Evolutionary conservation across 345 rosid species (phyloP).

Genomic region (Lepidium sativum): DNA sequence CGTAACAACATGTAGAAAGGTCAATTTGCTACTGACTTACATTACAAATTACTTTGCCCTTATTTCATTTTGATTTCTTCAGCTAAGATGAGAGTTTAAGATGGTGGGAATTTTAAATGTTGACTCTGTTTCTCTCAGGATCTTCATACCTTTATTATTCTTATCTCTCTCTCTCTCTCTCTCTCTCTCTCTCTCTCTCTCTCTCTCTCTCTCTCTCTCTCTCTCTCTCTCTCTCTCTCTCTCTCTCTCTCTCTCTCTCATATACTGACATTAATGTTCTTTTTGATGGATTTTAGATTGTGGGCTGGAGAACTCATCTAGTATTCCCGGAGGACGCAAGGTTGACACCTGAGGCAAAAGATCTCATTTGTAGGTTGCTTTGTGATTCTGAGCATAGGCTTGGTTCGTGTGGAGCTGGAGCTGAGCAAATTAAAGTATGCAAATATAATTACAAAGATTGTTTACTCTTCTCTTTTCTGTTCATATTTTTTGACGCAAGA

Average conservation of each 20-base stretch:
- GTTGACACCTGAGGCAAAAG: conserved; percentile 72
- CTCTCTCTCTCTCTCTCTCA: no score
- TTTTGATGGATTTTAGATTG: conserved; percentile 42
- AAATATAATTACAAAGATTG: neutral
- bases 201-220: no score
- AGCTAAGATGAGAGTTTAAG: neutral
- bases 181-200: no score
- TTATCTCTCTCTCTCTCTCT: no score
- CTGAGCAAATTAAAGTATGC: conserved; percentile 59
- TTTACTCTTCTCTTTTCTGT: conserved; percentile 4
- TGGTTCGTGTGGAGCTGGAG: conserved; percentile 59
- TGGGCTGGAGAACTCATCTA: conserved; percentile 78
- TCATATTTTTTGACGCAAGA: conserved; percentile 8
- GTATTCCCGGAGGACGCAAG: conserved; percentile 78
- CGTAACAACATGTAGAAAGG: conserved; percentile 92
- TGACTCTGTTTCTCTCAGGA: neutral
- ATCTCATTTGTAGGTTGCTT: conserved; percentile 73
- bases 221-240: no score
- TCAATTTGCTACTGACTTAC: conserved; percentile 15
- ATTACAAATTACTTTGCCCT: neutral
- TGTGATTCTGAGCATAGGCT: conserved; percentile 84
- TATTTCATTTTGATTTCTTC: neutral
- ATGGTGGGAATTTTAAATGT: neutral
- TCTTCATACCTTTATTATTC: no score
- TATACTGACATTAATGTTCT: no score